These are phyloP conservation scores for Pichiaceae sp. DNA, from an alignment of 1,139 yeast species.

Conservation along the genomic window DNA sequence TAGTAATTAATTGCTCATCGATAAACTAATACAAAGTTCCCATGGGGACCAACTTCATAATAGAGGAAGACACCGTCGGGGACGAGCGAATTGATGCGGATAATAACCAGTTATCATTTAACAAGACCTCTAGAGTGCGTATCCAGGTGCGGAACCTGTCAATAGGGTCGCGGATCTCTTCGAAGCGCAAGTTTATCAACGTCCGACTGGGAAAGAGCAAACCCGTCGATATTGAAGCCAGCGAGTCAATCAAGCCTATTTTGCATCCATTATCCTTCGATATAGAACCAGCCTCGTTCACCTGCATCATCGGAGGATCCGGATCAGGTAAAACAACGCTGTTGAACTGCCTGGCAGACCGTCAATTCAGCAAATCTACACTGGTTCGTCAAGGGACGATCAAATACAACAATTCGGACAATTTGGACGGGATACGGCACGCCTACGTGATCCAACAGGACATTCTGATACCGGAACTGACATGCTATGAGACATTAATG, in stretches of 20 bases:
- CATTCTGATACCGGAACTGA: slow-evolving; percentile 58
- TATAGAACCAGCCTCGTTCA: slow-evolving; percentile 40
- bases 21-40: no score
- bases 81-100: neutral
- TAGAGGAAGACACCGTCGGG: no score
- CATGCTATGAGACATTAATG: slow-evolving; percentile 60
- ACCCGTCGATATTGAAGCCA: slow-evolving; percentile 15
- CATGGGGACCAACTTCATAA: no score
- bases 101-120: slow-evolving; percentile 9
- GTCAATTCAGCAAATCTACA: slow-evolving; percentile 32
- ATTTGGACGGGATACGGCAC: slow-evolving; percentile 30
- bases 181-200: neutral
- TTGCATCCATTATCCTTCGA: slow-evolving; percentile 44
- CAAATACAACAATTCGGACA: slow-evolving; percentile 29
- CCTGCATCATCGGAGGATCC: slow-evolving; percentile 78
- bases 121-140: slow-evolving; percentile 11
- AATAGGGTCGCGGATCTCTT: slow-evolving; percentile 8
- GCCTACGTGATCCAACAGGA: slow-evolving; percentile 80
- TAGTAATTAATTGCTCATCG: no score
- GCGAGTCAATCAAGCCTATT: slow-evolving; percentile 19
- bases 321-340: slow-evolving; percentile 86
- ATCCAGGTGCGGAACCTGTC: slow-evolving; percentile 13
- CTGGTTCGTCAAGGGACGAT: slow-evolving; percentile 20
- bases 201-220: no score
- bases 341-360: slow-evolving; percentile 60